Percentiles rank a stretch among this genome's conserved stretches.
Conservation (phyloP, 2,329 filamentous ascomycete species). For the Talaromyces sp. region DNA sequence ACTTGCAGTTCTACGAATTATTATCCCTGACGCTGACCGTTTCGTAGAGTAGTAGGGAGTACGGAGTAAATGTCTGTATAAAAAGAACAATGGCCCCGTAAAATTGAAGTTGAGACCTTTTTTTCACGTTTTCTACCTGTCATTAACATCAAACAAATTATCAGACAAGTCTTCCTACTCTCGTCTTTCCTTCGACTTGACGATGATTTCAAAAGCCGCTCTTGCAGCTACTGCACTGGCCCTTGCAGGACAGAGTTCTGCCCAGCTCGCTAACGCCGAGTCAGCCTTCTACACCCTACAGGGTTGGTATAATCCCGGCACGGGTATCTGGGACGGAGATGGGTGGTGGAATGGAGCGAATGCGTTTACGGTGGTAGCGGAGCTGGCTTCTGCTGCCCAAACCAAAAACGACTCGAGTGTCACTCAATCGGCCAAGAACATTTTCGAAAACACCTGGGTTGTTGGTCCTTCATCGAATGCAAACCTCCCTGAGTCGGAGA, state of each 20-base stretch:
- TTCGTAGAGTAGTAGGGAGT: neutral
- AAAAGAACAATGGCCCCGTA: neutral
- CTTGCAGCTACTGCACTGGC: neutral
- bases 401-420: neutral
- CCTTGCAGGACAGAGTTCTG: neutral
- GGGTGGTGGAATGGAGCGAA: constrained; percentile 11
- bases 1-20: neutral
- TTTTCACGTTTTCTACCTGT: neutral
- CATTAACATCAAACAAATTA: neutral
- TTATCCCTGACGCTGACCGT: neutral
- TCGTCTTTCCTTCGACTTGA: neutral
- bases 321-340: constrained; percentile 7
- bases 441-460: constrained; percentile 7
- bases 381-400: constrained; percentile 4
- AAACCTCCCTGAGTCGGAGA: neutral
- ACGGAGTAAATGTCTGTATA: neutral
- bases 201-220: neutral
- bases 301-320: constrained; percentile 3
- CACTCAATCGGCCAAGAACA: neutral
- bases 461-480: constrained; percentile 2
- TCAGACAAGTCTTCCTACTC: neutral
- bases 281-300: constrained; percentile 5
- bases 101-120: neutral
- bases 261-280: constrained; percentile 4
- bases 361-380: constrained; percentile 7